These are phyloP conservation scores for Trichodelitschia bisporula DNA, from an alignment of 495 filamentous ascomycete genomes.

Conservation along the genomic window DNA sequence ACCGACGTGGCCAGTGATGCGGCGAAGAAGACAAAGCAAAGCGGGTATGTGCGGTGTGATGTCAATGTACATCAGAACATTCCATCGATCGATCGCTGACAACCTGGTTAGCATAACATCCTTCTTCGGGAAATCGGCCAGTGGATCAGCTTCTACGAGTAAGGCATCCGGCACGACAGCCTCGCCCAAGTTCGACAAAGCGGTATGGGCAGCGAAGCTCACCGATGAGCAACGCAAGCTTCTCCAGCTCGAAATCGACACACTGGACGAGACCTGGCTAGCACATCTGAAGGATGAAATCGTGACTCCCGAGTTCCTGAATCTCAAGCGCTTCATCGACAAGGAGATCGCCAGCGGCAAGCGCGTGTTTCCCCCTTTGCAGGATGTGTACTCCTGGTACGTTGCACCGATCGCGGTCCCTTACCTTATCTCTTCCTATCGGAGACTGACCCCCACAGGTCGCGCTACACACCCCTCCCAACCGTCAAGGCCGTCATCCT, in stretches of 20 bases:
- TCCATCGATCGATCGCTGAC: too few relatives aligned
- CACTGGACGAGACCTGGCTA: constrained; percentile 76
- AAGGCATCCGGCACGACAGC: constrained; percentile 12
- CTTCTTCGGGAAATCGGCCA: constrained; percentile 27
- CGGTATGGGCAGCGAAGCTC: constrained; percentile 57
- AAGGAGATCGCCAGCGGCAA: constrained; percentile 45
- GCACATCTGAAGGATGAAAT: constrained; percentile 67
- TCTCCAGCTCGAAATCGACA: constrained; percentile 72
- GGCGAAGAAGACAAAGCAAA: constrained; percentile 51
- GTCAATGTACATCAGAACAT: too few relatives aligned
- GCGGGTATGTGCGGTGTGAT: too few relatives aligned
- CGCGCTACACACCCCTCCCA: constrained; percentile 67
- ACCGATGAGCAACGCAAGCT: constrained; percentile 60
- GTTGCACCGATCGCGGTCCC: constrained; percentile 3
- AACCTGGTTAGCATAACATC: constrained; percentile 43
- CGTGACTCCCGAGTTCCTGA: constrained; percentile 48
- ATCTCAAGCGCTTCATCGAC: constrained; percentile 69
- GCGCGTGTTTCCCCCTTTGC: constrained; percentile 59
- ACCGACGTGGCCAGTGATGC: constrained; percentile 20
- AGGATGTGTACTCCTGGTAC: constrained; percentile 91
- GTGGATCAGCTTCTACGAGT: constrained; percentile 10
- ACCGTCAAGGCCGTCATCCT: constrained; percentile 73
- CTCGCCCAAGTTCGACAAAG: constrained; percentile 51
- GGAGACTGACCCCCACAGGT: constrained; percentile 26
- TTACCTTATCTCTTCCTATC: not conserved